Conservation (phyloP, 352 stramenopile species). For the Phytophthora ohioensis region DNA sequence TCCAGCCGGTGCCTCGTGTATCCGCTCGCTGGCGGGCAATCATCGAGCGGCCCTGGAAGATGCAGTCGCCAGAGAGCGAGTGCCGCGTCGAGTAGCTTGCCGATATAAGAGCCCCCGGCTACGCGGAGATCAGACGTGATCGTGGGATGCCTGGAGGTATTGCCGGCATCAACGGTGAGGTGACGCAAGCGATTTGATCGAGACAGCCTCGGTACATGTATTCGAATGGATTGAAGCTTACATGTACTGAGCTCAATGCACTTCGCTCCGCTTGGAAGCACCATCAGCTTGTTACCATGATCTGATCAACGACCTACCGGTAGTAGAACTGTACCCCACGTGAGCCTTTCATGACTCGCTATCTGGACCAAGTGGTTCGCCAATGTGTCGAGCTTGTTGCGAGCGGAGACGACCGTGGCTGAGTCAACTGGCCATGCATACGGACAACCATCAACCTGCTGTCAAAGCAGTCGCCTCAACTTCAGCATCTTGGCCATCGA, state of each 20-base stretch:
- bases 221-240: slow-evolving; percentile 4
- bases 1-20: slow-evolving; percentile 7
- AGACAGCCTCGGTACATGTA: not conserved
- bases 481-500: slow-evolving; percentile 13
- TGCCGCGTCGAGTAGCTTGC: not conserved
- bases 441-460: slow-evolving; percentile 32
- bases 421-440: slow-evolving; percentile 29
- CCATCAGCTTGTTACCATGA: not conserved
- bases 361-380: not conserved
- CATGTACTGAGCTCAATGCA: too few species aligned
- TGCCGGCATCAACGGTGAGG: slow-evolving; percentile 6
- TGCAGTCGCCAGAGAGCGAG: slow-evolving; percentile 32
- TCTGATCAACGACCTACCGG: too few species aligned
- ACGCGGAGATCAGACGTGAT: slow-evolving; percentile 26
- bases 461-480: slow-evolving; percentile 20
- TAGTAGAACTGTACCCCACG: not conserved
- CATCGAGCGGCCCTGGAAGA: slow-evolving; percentile 5
- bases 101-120: slow-evolving; percentile 17
- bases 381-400: not conserved
- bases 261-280: not conserved
- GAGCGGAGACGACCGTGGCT: not conserved
- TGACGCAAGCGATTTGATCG: slow-evolving; percentile 32
- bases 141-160: slow-evolving; percentile 5
- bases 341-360: not conserved
- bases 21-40: slow-evolving; percentile 4